Conservation (phyloP, 2,329 filamentous ascomycete species). For the Fusarium chaquense region DNA sequence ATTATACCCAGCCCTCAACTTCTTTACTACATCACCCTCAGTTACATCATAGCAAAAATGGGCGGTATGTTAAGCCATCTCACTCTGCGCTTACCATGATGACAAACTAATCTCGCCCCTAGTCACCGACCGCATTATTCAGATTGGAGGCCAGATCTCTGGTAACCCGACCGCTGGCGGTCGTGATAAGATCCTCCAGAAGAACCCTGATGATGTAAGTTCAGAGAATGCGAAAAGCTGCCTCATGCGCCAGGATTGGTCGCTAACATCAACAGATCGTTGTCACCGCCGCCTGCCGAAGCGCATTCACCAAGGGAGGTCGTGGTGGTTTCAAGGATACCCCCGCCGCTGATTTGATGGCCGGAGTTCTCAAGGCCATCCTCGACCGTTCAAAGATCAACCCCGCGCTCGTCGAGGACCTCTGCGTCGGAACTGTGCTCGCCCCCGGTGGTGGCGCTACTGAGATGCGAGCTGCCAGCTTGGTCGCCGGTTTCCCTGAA, state of each 20-base stretch:
- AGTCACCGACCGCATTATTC: slow-evolving; percentile 69
- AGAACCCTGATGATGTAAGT: slow-evolving; percentile 74
- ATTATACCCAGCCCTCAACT: slow-evolving; percentile 28
- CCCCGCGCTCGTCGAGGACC: slow-evolving; percentile 88
- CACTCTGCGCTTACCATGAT: not conserved
- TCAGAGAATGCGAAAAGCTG: not conserved
- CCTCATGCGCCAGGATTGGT: not conserved
- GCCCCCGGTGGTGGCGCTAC: slow-evolving; percentile 94
- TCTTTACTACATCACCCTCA: slow-evolving; percentile 3
- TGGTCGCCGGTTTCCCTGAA: slow-evolving; percentile 92
- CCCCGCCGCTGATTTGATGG: slow-evolving; percentile 84
- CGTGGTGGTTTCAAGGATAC: slow-evolving; percentile 98
- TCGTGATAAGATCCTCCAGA: slow-evolving; percentile 70
- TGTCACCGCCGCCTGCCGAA: slow-evolving; percentile 91
- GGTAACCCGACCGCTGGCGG: slow-evolving; percentile 67
- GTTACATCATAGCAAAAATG: slow-evolving; percentile 48
- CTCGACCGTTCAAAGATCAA: slow-evolving; percentile 90
- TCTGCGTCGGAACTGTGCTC: slow-evolving; percentile 91
- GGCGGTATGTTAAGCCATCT: slow-evolving; percentile 50
- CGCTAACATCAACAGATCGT: slow-evolving; percentile 71
- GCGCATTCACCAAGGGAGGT: slow-evolving; percentile 90
- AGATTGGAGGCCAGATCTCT: slow-evolving; percentile 73
- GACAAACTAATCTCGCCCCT: slow-evolving; percentile 29
- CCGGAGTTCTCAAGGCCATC: slow-evolving; percentile 83
- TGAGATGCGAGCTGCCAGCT: slow-evolving; percentile 91